These are phyloP conservation scores for Exophiala viscosa DNA, from an alignment of 2,329 filamentous ascomycete species.

Conservation along the genomic window DNA sequence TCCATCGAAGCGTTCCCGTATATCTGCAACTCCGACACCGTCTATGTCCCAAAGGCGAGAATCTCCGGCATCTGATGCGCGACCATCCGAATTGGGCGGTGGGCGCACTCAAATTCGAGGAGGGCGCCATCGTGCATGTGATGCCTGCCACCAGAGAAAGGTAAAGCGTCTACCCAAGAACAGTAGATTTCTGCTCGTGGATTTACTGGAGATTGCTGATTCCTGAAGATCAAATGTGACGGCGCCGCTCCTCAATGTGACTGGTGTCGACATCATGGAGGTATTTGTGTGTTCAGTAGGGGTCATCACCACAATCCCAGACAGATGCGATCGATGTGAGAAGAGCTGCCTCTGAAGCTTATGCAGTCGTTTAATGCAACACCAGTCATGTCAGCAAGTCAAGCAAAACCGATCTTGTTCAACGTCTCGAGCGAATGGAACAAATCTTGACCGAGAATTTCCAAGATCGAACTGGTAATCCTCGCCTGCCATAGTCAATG, in stretches of 20 bases:
- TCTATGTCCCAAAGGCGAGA: no score
- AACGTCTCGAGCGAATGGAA: conserved; percentile 42
- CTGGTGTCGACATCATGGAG: conserved; percentile 11
- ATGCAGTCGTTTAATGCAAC: conserved; percentile 1
- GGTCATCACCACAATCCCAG: no score
- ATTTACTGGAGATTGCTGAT: conserved; percentile 2
- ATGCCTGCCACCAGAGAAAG: conserved; percentile 51
- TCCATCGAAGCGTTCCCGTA: no score
- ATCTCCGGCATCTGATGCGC: no score
- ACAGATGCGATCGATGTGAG: conserved; percentile 28
- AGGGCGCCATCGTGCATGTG: conserved; percentile 48
- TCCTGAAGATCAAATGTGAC: conserved; percentile 54
- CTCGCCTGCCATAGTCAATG: no score
- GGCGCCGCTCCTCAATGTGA: conserved; percentile 10
- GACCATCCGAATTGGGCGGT: no score
- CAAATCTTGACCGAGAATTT: conserved; percentile 36
- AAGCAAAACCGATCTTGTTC: conserved; percentile 33
- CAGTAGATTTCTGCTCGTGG: not conserved
- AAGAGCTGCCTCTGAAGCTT: conserved; percentile 15
- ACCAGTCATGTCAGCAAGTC: conserved; percentile 18
- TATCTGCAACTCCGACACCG: no score
- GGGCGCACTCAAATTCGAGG: no score
- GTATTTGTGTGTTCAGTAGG: conserved; percentile 46
- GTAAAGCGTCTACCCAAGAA: conserved; percentile 30
- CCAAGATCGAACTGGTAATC: conserved; percentile 2